These are phyloP conservation scores for Trypanosoma congolense DNA, from an alignment of 208 protist genomes.

Conservation along the genomic window DNA sequence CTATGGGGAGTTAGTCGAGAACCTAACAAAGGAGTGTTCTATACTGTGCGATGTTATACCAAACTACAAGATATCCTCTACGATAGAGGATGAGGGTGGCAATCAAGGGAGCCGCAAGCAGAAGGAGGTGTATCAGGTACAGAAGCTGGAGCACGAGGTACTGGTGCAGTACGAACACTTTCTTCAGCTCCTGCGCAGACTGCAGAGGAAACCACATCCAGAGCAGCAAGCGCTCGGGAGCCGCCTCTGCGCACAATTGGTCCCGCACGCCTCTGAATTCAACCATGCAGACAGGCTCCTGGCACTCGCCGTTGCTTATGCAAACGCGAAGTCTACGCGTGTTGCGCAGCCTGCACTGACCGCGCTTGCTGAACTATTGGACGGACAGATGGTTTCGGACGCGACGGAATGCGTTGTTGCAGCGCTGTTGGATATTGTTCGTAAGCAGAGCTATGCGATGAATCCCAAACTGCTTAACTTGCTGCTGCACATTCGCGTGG, in stretches of 20 bases:
- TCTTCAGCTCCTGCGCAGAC: constrained; percentile 83
- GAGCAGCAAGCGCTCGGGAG: constrained; percentile 91
- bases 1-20: constrained; percentile 83
- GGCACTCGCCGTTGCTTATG: constrained; percentile 73
- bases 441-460: constrained; percentile 88
- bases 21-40: constrained; percentile 81
- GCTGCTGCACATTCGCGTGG: constrained; percentile 88
- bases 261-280: constrained; percentile 77
- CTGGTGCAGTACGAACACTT: constrained; percentile 90
- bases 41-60: constrained; percentile 86
- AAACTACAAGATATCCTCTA: constrained; percentile 82
- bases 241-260: constrained; percentile 73
- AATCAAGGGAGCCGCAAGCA: constrained; percentile 67
- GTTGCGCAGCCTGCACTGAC: constrained; percentile 79
- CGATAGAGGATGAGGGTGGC: constrained; percentile 79
- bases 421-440: constrained; percentile 81
- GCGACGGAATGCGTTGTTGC: constrained; percentile 78
- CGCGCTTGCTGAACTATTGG: constrained; percentile 74
- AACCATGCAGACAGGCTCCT: constrained; percentile 85
- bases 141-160: constrained; percentile 88
- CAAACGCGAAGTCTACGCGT: constrained; percentile 84
- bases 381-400: constrained; percentile 85
- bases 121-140: constrained; percentile 89
- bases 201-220: constrained; percentile 81
- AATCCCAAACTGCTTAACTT: constrained; percentile 88